Evolutionary conservation across 2,329 filamentous ascomycete species (phyloP), one percentile per base, ranked within the genome.

Genomic region (Trichoderma asperellum): DNA sequence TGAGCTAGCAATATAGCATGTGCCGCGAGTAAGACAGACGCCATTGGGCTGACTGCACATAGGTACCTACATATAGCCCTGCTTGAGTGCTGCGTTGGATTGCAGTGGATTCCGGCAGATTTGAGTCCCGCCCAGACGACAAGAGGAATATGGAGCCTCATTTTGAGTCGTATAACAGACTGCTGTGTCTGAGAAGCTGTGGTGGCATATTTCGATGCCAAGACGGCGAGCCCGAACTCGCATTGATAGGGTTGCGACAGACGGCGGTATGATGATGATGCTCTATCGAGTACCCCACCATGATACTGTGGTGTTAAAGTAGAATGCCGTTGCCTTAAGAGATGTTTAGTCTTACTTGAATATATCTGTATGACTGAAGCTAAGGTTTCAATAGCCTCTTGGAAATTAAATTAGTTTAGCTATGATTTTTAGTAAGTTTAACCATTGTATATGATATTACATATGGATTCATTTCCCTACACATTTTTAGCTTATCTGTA

Each of bases 211-310:
- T 49, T 62, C 49, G 43, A 52, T 62, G 59, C 59, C 40, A 62
- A 62, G 59, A 43, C 59, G 59, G 59, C 59, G 43, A 49, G 47
- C 34, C 59, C 59, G 59, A 8, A 2, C 40, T 14, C 32, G 59
- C 59, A 47, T 52, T 35, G 29, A 14, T 24, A 49, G 56, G 32
- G 34, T 47, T 40, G 34, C n/a, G 27, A 16, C 18, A 16, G 27
- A 27, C 14, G 24, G 58, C 47, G 18, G 58, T 18, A 60, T 60
- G n/a, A 29, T n/a, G 16, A 21, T n/a, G 57, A 40, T 43, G 11
- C 14, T 29, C 16, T 16, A 56, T 32, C 5, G 35, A 60, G 29
- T 60, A 37, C 21, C 21, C 8, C 24, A 12, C 8, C 18, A n/a
- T 43, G 40, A 8, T n/a, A 6, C 18, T 43, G 18, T 43, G 7